Evolutionary conservation across 257 asterid genomes (phyloP), one percentile per base, ranked within the genome.

Genomic region (Osmanthus fragrans): DNA sequence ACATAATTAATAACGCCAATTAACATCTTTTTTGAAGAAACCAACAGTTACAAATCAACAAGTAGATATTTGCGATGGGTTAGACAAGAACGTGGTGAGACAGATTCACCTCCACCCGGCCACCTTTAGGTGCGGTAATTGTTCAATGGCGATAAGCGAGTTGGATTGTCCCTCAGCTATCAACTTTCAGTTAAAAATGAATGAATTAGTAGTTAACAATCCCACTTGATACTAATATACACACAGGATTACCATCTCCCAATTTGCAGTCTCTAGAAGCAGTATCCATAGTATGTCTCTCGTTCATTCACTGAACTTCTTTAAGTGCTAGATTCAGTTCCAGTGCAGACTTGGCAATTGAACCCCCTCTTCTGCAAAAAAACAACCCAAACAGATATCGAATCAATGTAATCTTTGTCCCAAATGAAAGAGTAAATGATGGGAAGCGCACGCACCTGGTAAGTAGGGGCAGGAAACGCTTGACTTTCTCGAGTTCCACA

Each of bases 401-500:
- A 67, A 80, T 39, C 58, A 63, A 12, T 13, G 27, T 18, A 56
- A 34, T 63, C 56, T 36, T 40, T 47, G 77, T 4, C 69, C 60
- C 73, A 40, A 84, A 64, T 49, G 72, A 49, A 72, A 69, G 58
- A 36, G 64, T 70, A 70, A 4, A 39, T 73, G 69, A 74, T 13
- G 64, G 68, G 70, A 76, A 77, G 65, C 34, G 71, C 18, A 76
- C 83, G 3, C 78, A 93, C 99, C 98, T 90, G 82, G 89, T 82
- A 71, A 96, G 93, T 70, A 70, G 84, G 30, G 99, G 94, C 64
- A 96, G 86, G 79, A 82, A 84, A 77, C 71, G 77, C 80, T 90
- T 96, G 70, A 93, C 88, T 85, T 90, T 96, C 90, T 96, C 99
- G 75, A 93, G 98, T 86, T 96, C 99, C 81, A 89, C 84, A 76